Base-by-base conservation (phyloP, 2,329 filamentous ascomycete genomes). In the Hypoxylon sp. region DNA sequence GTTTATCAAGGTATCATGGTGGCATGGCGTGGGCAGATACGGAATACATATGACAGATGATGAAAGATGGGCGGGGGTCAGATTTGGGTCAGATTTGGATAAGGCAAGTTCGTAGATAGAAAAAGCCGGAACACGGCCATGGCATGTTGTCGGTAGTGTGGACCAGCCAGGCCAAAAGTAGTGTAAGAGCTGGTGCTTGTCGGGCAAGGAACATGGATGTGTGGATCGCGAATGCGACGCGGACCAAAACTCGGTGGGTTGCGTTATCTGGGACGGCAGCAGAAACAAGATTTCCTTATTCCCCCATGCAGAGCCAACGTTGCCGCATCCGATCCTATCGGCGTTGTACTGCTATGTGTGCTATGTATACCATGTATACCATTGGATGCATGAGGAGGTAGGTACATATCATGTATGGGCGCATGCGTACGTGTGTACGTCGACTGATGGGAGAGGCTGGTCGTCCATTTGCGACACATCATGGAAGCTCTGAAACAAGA, bases 241-340 rank as follows among this genome's bases (percentile, higher is more conserved):
- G 44, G 63, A 61, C 57, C 57, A 46, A 62, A 56, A 56, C 48
- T 66, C 57, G 63, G 63, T 42, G 52, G 57, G 57, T 62, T 66
- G 63, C 57, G 57, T 66, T 61, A 57, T 57, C 57, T 66, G 57
- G 57, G 57, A 62, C 51, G 57, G 19, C 19, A 57, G 29, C 42
- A 66, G 63, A 66, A 66, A 62, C 63, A 66, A 66, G 63, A 66
- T 61, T 66, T 62, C 57, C 57, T 57, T 61, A 47, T 57, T 53
- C 52, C 32, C 21, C 32, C 29, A 52, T 37, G 32, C 58, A 47
- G 24, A 35, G 27, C 50, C 52, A 53, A 52, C 47, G 57, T 47
- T 47, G 57, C 63, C 63, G 56, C 56, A 62, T 66, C 52, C 63
- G 17, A 66, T 57, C 52, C 57, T 47, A n/a, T 44, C 17, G 8